Conservation (phyloP, 177 flowering plant genomes). For the Tripterygium wilfordii region DNA sequence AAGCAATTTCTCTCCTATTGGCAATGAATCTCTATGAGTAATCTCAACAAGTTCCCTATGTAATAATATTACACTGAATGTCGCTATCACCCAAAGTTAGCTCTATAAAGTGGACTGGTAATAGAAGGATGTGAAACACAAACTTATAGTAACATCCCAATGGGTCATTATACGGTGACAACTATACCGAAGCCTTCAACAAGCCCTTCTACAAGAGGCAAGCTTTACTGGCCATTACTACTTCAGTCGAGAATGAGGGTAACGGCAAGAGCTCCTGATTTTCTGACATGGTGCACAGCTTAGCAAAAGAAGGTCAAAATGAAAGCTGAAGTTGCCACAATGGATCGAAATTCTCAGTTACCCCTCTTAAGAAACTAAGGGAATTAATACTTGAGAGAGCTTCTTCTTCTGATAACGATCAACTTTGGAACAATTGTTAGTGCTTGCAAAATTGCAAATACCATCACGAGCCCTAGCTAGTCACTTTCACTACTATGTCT, state of each 20-base stretch:
- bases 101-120: conserved; percentile 8
- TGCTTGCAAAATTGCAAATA: conserved; percentile 14
- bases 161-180: conserved; percentile 3
- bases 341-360: conserved; percentile 13
- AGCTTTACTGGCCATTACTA: conserved; percentile 7
- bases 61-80: conserved; percentile 8
- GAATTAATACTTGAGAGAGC: conserved; percentile 1
- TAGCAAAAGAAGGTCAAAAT: neutral
- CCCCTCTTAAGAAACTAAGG: conserved; percentile 10
- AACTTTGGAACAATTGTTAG: conserved; percentile 28
- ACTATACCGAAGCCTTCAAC: conserved; percentile 9
- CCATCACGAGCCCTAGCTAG: conserved; percentile 25
- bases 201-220: conserved; percentile 12
- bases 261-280: conserved; percentile 5
- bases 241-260: conserved; percentile 12
- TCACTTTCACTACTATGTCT: conserved; percentile 69
- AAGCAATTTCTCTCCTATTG: conserved; percentile 2
- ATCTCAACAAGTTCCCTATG: conserved; percentile 13
- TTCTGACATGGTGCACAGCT: conserved; percentile 13
- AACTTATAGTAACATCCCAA: conserved; percentile 14
- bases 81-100: conserved; percentile 11
- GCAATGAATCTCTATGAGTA: conserved; percentile 10
- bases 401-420: conserved; percentile 12
- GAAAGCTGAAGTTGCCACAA: conserved; percentile 6
- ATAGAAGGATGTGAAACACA: conserved; percentile 6